A percentile compares a stretch with the other conserved stretches of the same genome.
Evolutionary conservation across 2,329 filamentous ascomycete species (phyloP).

Genomic region (Pestalotiopsis sp.): DNA sequence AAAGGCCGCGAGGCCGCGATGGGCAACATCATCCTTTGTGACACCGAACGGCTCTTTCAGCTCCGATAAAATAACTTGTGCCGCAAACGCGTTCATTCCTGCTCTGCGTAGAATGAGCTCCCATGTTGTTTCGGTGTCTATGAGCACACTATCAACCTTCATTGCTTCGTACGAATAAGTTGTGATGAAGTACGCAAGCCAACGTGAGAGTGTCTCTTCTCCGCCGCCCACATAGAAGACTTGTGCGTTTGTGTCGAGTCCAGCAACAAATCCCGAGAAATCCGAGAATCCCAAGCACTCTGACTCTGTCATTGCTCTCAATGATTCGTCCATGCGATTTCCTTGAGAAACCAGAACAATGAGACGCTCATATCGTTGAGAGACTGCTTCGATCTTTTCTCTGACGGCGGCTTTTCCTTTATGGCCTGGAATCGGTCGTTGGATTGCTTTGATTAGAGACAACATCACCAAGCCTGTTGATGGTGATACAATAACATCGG

Average conservation of each 20-base stretch:
- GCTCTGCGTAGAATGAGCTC: slow-evolving; percentile 67
- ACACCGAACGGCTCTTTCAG: slow-evolving; percentile 38
- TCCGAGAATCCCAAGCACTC: slow-evolving; percentile 50
- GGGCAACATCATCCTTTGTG: slow-evolving; percentile 15
- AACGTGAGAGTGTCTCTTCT: slow-evolving; percentile 51
- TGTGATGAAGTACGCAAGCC: slow-evolving; percentile 56
- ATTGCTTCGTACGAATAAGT: slow-evolving; percentile 38
- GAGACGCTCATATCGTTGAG: slow-evolving; percentile 66
- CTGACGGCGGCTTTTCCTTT: slow-evolving; percentile 49
- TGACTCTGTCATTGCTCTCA: slow-evolving; percentile 37
- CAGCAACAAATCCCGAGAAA: slow-evolving; percentile 51
- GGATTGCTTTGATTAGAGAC: slow-evolving; percentile 71
- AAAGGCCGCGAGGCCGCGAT: slow-evolving; percentile 55
- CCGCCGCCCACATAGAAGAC: slow-evolving; percentile 54
- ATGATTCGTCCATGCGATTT: slow-evolving; percentile 43
- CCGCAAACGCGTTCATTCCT: slow-evolving; percentile 73
- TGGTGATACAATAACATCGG: slow-evolving; percentile 75
- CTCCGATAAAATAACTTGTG: slow-evolving; percentile 62
- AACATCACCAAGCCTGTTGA: slow-evolving; percentile 70
- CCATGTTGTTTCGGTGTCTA: slow-evolving; percentile 65
- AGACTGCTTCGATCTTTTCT: slow-evolving; percentile 55
- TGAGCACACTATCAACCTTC: slow-evolving; percentile 32
- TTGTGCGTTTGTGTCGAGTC: slow-evolving; percentile 39
- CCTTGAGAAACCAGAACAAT: slow-evolving; percentile 68
- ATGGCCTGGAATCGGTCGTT: slow-evolving; percentile 69